A percentile compares a stretch with the other conserved stretches of the same genome.
Conservation (phyloP, 2,329 filamentous ascomycete genomes). For the Aspergillus awamori region DNA sequence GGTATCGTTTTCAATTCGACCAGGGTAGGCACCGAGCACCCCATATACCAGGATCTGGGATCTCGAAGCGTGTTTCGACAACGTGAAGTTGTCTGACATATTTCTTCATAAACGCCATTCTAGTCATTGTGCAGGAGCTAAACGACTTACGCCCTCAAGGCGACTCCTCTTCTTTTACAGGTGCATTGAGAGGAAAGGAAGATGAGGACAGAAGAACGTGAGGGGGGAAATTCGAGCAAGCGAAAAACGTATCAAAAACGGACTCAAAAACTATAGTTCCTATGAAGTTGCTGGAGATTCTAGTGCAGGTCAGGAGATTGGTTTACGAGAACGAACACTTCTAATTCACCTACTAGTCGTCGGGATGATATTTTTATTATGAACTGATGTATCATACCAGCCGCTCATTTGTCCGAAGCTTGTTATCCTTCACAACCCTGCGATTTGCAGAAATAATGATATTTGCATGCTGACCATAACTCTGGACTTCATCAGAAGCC, state of each 20-base stretch:
- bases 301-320: conserved; percentile 24
- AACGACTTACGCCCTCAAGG: neutral
- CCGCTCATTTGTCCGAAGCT: conserved; percentile 8
- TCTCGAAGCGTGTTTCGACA: neutral
- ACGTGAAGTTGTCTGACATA: neutral
- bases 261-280: conserved; percentile 15
- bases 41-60: too few relatives aligned
- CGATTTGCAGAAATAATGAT: neutral
- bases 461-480: neutral
- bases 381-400: conserved; percentile 15
- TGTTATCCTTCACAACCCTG: neutral
- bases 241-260: neutral
- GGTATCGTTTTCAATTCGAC: neutral
- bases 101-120: neutral
- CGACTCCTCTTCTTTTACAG: neutral
- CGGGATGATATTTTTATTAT: conserved; percentile 5
- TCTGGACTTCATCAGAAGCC: neutral
- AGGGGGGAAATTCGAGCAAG: neutral
- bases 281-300: conserved; percentile 25
- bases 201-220: too few relatives aligned
- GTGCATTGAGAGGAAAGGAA: too few relatives aligned
- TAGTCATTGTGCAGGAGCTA: neutral
- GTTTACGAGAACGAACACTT: conserved; percentile 17
- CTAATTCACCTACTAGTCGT: conserved; percentile 5
- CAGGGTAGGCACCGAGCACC: neutral